Percentiles rank a stretch among this genome's conserved stretches.
Conservation (phyloP, 2,329 filamentous ascomycete species). For the Xylaria sp. region DNA sequence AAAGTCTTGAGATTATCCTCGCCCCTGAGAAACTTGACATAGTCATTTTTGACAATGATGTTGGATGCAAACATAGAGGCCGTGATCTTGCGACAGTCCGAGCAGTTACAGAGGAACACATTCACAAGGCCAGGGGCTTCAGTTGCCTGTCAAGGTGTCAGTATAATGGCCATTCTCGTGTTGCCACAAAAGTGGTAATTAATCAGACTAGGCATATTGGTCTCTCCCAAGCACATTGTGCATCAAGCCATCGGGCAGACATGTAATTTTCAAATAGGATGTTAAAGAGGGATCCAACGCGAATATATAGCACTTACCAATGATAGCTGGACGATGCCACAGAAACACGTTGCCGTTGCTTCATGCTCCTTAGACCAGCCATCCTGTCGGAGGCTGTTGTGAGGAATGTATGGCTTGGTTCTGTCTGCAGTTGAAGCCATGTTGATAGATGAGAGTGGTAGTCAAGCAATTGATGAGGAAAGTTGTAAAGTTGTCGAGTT, state of each 20-base stretch:
- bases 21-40: constrained; percentile 62
- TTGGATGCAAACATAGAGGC: constrained; percentile 71
- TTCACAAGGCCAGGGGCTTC: constrained; percentile 57
- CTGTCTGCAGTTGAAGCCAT: constrained; percentile 35
- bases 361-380: constrained; percentile 58
- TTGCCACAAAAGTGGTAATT: neutral
- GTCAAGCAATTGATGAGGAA: neutral
- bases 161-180: neutral
- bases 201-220: neutral
- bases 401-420: constrained; percentile 48
- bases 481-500: neutral
- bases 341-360: constrained; percentile 69
- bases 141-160: constrained; percentile 53
- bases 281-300: neutral
- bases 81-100: constrained; percentile 70
- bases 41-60: constrained; percentile 59
- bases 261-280: too few species aligned
- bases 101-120: constrained; percentile 69
- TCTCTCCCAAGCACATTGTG: too few species aligned
- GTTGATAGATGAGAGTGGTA: neutral
- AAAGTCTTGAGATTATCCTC: constrained; percentile 60
- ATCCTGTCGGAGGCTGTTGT: constrained; percentile 51
- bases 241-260: too few species aligned
- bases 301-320: constrained; percentile 55
- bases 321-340: constrained; percentile 64